These are phyloP conservation scores for Chiua virens DNA, from an alignment of 768 basidiomycete genomes.

Conservation along the genomic window DNA sequence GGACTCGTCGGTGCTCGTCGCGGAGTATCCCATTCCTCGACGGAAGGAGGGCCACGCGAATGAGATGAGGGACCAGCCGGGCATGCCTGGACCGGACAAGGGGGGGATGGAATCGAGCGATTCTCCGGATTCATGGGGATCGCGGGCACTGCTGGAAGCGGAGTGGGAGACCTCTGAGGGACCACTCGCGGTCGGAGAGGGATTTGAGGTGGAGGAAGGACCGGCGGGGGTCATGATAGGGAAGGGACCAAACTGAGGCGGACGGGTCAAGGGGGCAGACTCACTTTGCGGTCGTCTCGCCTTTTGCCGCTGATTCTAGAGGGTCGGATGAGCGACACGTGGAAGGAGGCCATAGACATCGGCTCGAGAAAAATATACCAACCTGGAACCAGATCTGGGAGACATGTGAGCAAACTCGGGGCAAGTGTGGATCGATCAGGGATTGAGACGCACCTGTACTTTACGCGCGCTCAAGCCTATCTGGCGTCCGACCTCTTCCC, in stretches of 20 bases:
- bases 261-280: slow-evolving; percentile 49
- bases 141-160: slow-evolving; percentile 12
- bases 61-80: slow-evolving; percentile 33
- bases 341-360: neutral
- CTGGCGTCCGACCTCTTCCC: slow-evolving; percentile 82
- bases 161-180: slow-evolving; percentile 14
- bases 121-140: slow-evolving; percentile 16
- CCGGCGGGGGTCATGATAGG: slow-evolving; percentile 43
- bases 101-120: slow-evolving; percentile 38
- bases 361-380: neutral
- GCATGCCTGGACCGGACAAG: slow-evolving; percentile 57
- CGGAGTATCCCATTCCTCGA: slow-evolving; percentile 18
- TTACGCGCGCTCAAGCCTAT: slow-evolving; percentile 90
- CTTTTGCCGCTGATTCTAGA: slow-evolving; percentile 85
- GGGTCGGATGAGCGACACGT: slow-evolving; percentile 6
- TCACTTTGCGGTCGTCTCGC: slow-evolving; percentile 73
- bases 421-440: slow-evolving; percentile 1
- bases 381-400: slow-evolving; percentile 89
- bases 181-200: slow-evolving; percentile 6
- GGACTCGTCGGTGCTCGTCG: slow-evolving; percentile 13
- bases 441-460: slow-evolving; percentile 67
- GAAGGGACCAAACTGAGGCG: slow-evolving; percentile 65
- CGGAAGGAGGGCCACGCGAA: slow-evolving; percentile 16
- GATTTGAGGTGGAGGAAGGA: slow-evolving; percentile 19
- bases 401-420: slow-evolving; percentile 11